These are phyloP conservation scores for Fragaria ananassa DNA, from an alignment of 306 rosid genomes.

Conservation along the genomic window DNA sequence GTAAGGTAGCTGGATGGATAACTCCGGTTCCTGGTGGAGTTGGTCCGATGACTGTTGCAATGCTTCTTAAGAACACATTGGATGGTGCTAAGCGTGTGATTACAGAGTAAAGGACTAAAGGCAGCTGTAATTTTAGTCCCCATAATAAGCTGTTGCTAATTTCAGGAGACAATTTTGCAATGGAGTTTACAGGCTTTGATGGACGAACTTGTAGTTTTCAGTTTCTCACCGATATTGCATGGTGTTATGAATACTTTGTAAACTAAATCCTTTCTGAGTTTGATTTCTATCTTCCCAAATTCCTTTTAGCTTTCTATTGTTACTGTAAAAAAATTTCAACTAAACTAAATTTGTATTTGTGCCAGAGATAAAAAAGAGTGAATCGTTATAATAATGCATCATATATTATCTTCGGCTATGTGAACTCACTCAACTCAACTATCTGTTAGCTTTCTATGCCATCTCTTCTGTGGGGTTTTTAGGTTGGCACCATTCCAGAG, in stretches of 20 bases:
- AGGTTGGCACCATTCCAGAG: conserved; percentile 23
- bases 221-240: background rate
- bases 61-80: conserved; percentile 80
- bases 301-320: background rate
- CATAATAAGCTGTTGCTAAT: background rate
- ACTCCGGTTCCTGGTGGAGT: conserved; percentile 98
- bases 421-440: background rate
- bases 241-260: background rate
- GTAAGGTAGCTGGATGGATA: conserved; percentile 79
- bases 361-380: background rate
- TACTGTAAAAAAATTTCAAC: background rate
- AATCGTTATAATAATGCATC: too few relatives aligned
- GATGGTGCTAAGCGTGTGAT: conserved; percentile 73
- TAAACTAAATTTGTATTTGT: background rate
- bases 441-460: conserved; percentile 1
- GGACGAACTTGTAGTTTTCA: background rate
- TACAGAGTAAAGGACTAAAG: conserved; percentile 37
- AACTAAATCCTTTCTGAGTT: background rate
- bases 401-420: too few relatives aligned
- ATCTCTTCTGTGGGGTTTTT: background rate
- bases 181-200: background rate
- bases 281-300: background rate
- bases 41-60: conserved; percentile 89
- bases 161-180: background rate
- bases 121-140: background rate